Percentiles rank a stretch among this genome's conserved stretches.
These are phyloP conservation scores for Zhuliangozyma parablackwelliae DNA, from an alignment of 1,139 yeast species.

Conservation along the genomic window DNA sequence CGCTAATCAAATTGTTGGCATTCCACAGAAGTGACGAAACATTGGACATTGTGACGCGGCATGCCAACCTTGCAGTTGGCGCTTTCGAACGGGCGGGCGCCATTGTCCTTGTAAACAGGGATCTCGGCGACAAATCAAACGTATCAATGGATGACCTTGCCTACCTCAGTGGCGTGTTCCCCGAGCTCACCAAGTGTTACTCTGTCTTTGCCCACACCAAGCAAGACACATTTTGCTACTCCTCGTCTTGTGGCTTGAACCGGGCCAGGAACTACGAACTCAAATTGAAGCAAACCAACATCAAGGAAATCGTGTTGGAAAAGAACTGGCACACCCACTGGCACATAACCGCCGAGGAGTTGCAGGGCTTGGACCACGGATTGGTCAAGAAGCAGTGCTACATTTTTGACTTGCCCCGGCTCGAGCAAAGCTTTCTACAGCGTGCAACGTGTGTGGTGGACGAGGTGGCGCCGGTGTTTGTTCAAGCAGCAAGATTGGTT, in stretches of 20 bases:
- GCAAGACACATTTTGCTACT: conserved; percentile 27
- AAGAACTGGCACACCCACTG: conserved; percentile 77
- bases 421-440: conserved; percentile 71
- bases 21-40: conserved; percentile 50
- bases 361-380: conserved; percentile 49
- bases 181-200: conserved; percentile 36
- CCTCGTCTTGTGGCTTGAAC: conserved; percentile 36
- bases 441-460: conserved; percentile 65
- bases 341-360: conserved; percentile 56
- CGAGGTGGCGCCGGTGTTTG: conserved; percentile 39
- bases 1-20: conserved; percentile 49
- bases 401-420: conserved; percentile 69
- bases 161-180: conserved; percentile 32
- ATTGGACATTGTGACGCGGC: conserved; percentile 51
- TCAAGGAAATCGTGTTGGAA: conserved; percentile 35
- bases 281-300: conserved; percentile 29
- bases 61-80: conserved; percentile 49
- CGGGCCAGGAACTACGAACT: conserved; percentile 34
- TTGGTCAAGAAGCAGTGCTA: conserved; percentile 68
- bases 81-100: conserved; percentile 47
- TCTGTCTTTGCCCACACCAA: conserved; percentile 22
- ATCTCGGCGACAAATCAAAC: conserved; percentile 18
- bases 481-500: conserved; percentile 44
- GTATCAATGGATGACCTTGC: conserved; percentile 20
- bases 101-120: conserved; percentile 18